These are phyloP conservation scores for Passiflora organensis DNA, from an alignment of 345 rosid species.

Conservation along the genomic window DNA sequence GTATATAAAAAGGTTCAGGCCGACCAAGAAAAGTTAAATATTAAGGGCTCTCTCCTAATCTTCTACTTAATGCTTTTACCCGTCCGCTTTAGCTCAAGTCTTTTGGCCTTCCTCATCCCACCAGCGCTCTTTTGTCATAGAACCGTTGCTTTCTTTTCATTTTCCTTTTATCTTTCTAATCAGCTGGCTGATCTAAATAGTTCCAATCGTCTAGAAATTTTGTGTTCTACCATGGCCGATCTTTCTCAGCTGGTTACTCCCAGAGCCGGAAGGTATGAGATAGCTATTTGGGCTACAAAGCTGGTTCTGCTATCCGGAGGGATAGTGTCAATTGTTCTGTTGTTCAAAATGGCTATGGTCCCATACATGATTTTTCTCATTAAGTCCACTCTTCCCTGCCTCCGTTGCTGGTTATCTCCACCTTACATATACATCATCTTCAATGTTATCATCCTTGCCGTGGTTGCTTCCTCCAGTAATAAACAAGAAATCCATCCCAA, in stretches of 20 bases:
- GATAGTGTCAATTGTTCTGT: slow-evolving; percentile 28
- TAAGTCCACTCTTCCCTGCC: slow-evolving; percentile 23
- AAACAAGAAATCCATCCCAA: slow-evolving; percentile 5
- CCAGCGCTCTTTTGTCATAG: too few species aligned
- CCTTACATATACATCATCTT: slow-evolving; percentile 44
- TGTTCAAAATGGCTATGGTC: slow-evolving; percentile 33
- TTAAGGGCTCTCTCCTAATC: too few species aligned
- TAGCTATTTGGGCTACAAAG: slow-evolving; percentile 26
- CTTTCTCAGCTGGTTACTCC: slow-evolving; percentile 6
- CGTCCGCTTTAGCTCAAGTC: too few species aligned
- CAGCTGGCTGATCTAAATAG: too few species aligned
- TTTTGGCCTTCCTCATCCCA: too few species aligned
- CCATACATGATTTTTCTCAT: slow-evolving; percentile 23
- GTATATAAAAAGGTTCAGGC: too few species aligned
- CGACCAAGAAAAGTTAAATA: too few species aligned
- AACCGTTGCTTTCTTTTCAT: too few species aligned
- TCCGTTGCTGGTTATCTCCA: slow-evolving; percentile 35
- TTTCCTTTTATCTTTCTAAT: too few species aligned
- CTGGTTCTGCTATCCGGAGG: slow-evolving; percentile 26
- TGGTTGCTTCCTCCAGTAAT: slow-evolving; percentile 33
- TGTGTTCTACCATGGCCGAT: slow-evolving; percentile 18
- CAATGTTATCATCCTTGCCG: slow-evolving; percentile 44
- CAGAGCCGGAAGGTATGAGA: slow-evolving; percentile 18
- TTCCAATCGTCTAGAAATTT: too few species aligned
- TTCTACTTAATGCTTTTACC: too few species aligned